Evolutionary conservation across 192 early-diverging fungal species (phyloP), one percentile per base, ranked within the genome.

Genomic region (Physocladia obscura): DNA sequence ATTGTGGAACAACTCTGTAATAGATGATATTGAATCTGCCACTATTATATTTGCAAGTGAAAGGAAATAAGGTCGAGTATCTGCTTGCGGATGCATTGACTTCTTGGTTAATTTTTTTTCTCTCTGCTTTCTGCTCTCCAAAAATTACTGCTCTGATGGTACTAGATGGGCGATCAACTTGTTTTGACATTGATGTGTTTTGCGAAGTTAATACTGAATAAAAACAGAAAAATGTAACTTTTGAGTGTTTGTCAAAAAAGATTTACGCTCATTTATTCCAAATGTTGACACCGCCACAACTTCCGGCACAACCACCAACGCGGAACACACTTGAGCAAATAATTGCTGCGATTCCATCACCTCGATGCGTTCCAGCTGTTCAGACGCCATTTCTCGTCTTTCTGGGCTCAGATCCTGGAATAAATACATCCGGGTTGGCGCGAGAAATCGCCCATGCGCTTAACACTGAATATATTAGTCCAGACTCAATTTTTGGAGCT

Each of bases 41-140:
- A 81, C 82, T 11, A 51, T 94, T 26, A 70, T 73, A 37, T 89
- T 88, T 21, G 63, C 80, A 2, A 81, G 70, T n/a, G 84, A 84
- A 54, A 63, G 72, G 24, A 58, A 82, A 15, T 71, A 95, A 34
- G 93, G 92, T 19, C 74, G 79, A 8, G 69, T 96, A 6, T 76
- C 74, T 38, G 77, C 87, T 4, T 81, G 84, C 36, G 81, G 80
- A 51, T 77, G 78, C 11, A 77, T 81, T 2, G 89, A 92, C 22
- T 80, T 95, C 36, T 69, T 76, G 0, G 40, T 98, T 54, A 80
- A 91, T 65, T 95, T 95, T 67, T 87, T 96, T 67, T 85, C 95
- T 8, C 71, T 97, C 57, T 81, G 86, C 38, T 78, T 90, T 24
- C 95, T 95, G n/a, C 77, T 95, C 48, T n/a, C 94, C 94, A 73